Evolutionary conservation across 2,329 filamentous ascomycete genomes (phyloP).

Genomic region (Colletotrichum lindemuthianum): DNA sequence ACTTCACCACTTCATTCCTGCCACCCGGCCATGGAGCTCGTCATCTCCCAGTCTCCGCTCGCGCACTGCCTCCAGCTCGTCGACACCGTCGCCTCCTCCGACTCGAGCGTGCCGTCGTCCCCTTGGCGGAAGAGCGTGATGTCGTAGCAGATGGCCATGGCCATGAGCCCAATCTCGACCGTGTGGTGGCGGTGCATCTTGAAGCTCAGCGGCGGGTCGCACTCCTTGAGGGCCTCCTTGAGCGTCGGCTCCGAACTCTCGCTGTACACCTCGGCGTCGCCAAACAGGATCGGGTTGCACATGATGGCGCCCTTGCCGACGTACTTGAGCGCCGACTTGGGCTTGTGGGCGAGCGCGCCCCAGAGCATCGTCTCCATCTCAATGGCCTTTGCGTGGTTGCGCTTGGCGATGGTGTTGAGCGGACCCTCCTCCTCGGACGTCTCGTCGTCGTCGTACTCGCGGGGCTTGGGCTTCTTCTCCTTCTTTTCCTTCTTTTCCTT

Average conservation of each 20-base stretch:
- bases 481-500: conserved; percentile 16
- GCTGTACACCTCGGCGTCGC: conserved; percentile 39
- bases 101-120: conserved; percentile 40
- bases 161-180: conserved; percentile 52
- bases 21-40: conserved; percentile 35
- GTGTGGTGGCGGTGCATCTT: conserved; percentile 46
- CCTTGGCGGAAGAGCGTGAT: conserved; percentile 42
- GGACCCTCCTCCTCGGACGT: conserved; percentile 32
- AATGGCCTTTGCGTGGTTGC: conserved; percentile 49
- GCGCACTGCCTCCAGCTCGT: conserved; percentile 49
- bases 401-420: conserved; percentile 48
- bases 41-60: conserved; percentile 47
- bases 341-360: conserved; percentile 50
- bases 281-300: conserved; percentile 47
- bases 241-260: conserved; percentile 43
- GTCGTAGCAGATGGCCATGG: conserved; percentile 47
- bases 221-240: conserved; percentile 43
- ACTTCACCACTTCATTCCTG: conserved; percentile 18
- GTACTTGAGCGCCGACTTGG: conserved; percentile 48
- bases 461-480: conserved; percentile 17
- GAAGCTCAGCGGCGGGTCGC: conserved; percentile 43
- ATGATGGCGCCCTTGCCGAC: conserved; percentile 50
- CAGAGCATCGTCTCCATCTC: conserved; percentile 52
- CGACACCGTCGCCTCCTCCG: conserved; percentile 43
- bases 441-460: conserved; percentile 25